Evolutionary conservation across 2,329 filamentous ascomycete species (phyloP).

Genomic region (Clonostachys solani): DNA sequence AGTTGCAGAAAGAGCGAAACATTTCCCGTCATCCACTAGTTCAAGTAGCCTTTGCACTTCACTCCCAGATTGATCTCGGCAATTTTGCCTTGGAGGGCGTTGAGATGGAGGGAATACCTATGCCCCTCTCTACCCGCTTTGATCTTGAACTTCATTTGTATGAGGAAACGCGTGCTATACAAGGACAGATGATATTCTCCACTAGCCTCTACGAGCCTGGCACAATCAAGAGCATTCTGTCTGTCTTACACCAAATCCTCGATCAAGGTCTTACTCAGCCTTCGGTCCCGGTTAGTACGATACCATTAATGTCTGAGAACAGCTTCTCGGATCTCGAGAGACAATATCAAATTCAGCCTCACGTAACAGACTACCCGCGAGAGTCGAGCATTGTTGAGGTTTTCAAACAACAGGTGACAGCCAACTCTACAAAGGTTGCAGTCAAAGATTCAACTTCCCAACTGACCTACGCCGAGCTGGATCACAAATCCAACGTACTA

Average conservation of each 20-base stretch:
- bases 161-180: constrained; percentile 4
- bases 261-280: constrained; percentile 7
- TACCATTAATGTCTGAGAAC: background rate
- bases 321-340: background rate
- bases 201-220: constrained; percentile 7
- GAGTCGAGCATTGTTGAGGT: constrained; percentile 14
- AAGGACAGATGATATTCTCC: constrained; percentile 6
- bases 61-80: constrained; percentile 3
- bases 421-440: constrained; percentile 5
- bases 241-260: constrained; percentile 7
- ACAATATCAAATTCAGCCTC: constrained; percentile 8
- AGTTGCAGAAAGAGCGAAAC: constrained; percentile 1
- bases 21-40: constrained; percentile 2
- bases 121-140: too few species aligned
- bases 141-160: constrained; percentile 14
- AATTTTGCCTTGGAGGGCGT: constrained; percentile 4
- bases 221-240: constrained; percentile 8
- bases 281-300: background rate
- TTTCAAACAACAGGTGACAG: constrained; percentile 11
- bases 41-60: constrained; percentile 6
- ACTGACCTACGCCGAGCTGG: constrained; percentile 13
- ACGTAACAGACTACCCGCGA: constrained; percentile 8
- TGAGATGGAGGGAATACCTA: constrained; percentile 1
- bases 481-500: constrained; percentile 8
- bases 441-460: constrained; percentile 8